Percentiles rank a stretch among this genome's conserved stretches.
phyloP scores from a whole-genome alignment of 2,329 filamentous ascomycete genomes.

The Diplodia corticola region DNA sequence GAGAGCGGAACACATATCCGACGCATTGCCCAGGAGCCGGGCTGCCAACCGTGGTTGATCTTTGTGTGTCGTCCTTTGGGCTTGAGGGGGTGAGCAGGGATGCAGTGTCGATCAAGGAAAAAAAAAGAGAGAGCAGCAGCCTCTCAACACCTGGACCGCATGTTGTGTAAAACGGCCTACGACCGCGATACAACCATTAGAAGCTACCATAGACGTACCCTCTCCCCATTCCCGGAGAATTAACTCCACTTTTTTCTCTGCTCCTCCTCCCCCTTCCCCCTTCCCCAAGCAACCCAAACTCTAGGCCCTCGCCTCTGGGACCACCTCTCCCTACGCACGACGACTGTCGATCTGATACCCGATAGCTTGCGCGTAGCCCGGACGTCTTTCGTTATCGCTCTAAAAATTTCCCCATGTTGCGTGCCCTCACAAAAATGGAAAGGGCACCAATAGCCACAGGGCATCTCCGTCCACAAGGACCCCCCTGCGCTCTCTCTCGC shows the following conservation, averaged over 20 bases:
- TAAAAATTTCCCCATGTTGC: neutral
- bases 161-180: neutral
- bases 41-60: neutral
- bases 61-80: neutral
- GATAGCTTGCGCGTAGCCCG: neutral
- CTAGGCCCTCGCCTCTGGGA: neutral
- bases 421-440: neutral
- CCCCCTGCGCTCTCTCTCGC: neutral
- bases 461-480: neutral
- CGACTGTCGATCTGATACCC: neutral
- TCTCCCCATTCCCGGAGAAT: neutral
- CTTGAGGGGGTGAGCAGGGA: neutral
- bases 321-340: neutral
- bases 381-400: neutral
- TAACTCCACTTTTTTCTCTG: neutral
- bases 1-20: neutral
- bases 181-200: neutral
- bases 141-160: neutral
- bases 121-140: too few relatives aligned
- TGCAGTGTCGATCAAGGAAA: neutral
- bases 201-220: neutral
- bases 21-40: neutral
- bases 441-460: neutral
- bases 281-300: neutral
- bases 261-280: neutral